These are phyloP conservation scores for Hanseniaspora sp. DNA, from an alignment of 1,139 yeast species.

Conservation along the genomic window DNA sequence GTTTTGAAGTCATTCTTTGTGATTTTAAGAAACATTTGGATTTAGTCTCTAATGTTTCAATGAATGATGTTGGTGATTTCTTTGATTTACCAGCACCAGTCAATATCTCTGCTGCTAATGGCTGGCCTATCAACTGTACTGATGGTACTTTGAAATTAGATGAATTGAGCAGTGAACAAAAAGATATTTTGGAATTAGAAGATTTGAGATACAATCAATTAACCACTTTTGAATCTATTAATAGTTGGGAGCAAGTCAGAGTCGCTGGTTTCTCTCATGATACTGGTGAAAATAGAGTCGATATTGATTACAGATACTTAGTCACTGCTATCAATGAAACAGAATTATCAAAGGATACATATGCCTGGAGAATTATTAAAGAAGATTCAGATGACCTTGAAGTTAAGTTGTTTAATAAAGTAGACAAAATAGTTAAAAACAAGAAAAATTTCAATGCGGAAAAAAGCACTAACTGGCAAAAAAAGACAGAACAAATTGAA, in stretches of 20 bases:
- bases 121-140: conserved; percentile 23
- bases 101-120: conserved; percentile 23
- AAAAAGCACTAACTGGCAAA: conserved; percentile 42
- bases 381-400: conserved; percentile 29
- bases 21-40: conserved; percentile 38
- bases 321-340: conserved; percentile 43
- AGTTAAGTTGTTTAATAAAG: conserved; percentile 30
- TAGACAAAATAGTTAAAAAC: conserved; percentile 27
- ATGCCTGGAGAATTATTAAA: conserved; percentile 36
- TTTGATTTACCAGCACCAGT: conserved; percentile 32
- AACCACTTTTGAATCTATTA: conserved; percentile 26
- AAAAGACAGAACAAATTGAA: conserved; percentile 36
- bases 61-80: conserved; percentile 31
- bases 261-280: conserved; percentile 36
- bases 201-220: conserved; percentile 25
- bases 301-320: conserved; percentile 40
- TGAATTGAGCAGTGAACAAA: conserved; percentile 22
- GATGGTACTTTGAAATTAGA: conserved; percentile 21
- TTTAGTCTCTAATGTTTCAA: conserved; percentile 36
- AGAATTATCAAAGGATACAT: conserved; percentile 37
- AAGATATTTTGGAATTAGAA: conserved; percentile 20
- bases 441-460: conserved; percentile 30
- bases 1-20: conserved; percentile 46
- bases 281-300: conserved; percentile 38
- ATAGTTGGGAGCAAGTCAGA: conserved; percentile 35